phyloP scores from a whole-genome alignment of 176 grass and related monocot species.

The Phoenix dactylifera region DNA sequence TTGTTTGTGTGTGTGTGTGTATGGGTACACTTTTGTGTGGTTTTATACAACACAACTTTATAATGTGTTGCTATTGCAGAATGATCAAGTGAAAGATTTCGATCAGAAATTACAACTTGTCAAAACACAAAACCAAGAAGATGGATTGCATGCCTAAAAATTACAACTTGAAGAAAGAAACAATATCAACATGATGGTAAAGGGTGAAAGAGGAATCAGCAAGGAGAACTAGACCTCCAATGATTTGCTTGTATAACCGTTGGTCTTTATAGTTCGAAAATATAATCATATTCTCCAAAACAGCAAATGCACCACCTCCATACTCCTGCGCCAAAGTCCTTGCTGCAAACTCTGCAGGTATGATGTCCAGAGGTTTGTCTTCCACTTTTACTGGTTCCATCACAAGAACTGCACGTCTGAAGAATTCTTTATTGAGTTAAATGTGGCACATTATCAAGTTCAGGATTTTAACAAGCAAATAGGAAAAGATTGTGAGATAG shows the following conservation, averaged over 20 bases:
- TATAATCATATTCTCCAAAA: constrained; percentile 51
- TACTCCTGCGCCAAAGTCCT: constrained; percentile 87
- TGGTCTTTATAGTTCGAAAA: constrained; percentile 96
- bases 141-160: too few relatives aligned
- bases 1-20: too few relatives aligned
- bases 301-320: constrained; percentile 69
- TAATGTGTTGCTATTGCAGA: too few relatives aligned
- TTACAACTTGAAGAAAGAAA: too few relatives aligned
- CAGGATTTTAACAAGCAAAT: not conserved
- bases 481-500: too few relatives aligned
- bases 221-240: constrained; percentile 36
- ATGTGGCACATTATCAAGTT: not conserved
- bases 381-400: constrained; percentile 36
- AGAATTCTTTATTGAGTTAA: constrained; percentile 15
- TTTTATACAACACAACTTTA: too few relatives aligned
- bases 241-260: constrained; percentile 58
- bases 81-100: too few relatives aligned
- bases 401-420: constrained; percentile 85
- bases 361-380: constrained; percentile 59
- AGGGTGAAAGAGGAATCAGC: not conserved
- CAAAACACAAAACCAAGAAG: not conserved
- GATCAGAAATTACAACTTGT: too few relatives aligned
- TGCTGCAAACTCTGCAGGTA: constrained; percentile 64
- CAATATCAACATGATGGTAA: not conserved
- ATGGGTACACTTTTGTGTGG: too few relatives aligned